A percentile compares a stretch with the other conserved stretches of the same genome.
Evolutionary conservation across 257 asterid species (phyloP).

Genomic region (Nicotiana paniculata): DNA sequence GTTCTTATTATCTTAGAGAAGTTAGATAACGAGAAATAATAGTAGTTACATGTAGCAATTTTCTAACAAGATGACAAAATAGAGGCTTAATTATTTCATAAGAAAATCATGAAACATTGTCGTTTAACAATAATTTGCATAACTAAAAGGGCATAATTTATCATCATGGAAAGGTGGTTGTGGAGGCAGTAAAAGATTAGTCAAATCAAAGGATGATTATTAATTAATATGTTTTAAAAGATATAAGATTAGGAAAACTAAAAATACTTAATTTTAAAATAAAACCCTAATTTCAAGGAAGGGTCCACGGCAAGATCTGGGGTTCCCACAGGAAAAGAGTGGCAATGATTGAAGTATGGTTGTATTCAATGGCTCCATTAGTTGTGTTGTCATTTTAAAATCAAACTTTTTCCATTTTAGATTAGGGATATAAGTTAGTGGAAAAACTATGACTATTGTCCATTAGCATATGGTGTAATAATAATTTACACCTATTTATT

Average conservation of each 20-base stretch:
- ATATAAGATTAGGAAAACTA: not conserved
- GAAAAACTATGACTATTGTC: not conserved
- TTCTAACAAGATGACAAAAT: not conserved
- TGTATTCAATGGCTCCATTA: constrained; percentile 12
- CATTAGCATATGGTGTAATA: not conserved
- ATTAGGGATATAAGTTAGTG: constrained; percentile 3
- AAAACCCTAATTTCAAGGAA: constrained; percentile 10
- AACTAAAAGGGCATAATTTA: constrained; percentile 8
- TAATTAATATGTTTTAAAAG: not conserved
- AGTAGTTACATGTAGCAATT: no score
- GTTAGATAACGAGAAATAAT: not conserved
- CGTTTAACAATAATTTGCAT: constrained; percentile 14
- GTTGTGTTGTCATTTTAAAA: not conserved
- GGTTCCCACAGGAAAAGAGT: constrained; percentile 23
- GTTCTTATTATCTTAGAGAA: not conserved
- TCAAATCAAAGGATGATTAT: constrained; percentile 7
- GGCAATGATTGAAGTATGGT: constrained; percentile 29
- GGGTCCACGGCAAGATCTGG: constrained; percentile 25
- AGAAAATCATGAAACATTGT: constrained; percentile 1
- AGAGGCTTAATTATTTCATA: not conserved
- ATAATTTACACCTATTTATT: not conserved
- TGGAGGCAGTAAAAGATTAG: constrained; percentile 12
- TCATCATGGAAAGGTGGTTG: constrained; percentile 5
- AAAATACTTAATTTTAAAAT: not conserved
- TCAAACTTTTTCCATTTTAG: not conserved